Evolutionary conservation across 1,284 basidiomycete species (phyloP).

Genomic region (Dichomitus squalens): DNA sequence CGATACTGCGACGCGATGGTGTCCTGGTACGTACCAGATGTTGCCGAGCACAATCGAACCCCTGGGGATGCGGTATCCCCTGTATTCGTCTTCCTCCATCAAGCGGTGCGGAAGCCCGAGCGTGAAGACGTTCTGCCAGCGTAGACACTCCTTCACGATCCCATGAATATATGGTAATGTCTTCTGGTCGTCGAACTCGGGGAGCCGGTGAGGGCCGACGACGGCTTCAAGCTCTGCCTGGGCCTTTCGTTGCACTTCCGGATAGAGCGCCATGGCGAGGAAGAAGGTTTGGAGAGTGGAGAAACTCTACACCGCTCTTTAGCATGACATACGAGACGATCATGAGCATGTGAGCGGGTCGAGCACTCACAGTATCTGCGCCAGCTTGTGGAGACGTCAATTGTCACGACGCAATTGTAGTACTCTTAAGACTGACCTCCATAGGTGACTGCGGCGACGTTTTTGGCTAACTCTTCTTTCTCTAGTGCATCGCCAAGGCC

Average conservation of each 20-base stretch:
- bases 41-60: conserved; percentile 28
- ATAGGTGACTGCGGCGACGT: conserved; percentile 16
- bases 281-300: conserved; percentile 32
- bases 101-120: conserved; percentile 24
- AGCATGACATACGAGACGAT: neutral
- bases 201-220: conserved; percentile 36
- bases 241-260: conserved; percentile 38
- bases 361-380: conserved; percentile 22
- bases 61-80: conserved; percentile 26
- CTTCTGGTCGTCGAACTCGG: conserved; percentile 37
- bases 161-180: conserved; percentile 40
- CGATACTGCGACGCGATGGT: neutral
- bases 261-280: conserved; percentile 38
- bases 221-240: conserved; percentile 41
- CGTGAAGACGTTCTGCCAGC: conserved; percentile 37
- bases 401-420: neutral
- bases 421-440: conserved; percentile 5
- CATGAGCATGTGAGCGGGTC: neutral
- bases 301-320: conserved; percentile 10
- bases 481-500: conserved; percentile 1
- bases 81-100: conserved; percentile 26
- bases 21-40: conserved; percentile 15
- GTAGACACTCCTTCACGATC: conserved; percentile 40
- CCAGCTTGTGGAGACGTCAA: conserved; percentile 11
- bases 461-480: conserved; percentile 16